Conservation (phyloP, 257 asterid species). For the Buddleja alternifolia region DNA sequence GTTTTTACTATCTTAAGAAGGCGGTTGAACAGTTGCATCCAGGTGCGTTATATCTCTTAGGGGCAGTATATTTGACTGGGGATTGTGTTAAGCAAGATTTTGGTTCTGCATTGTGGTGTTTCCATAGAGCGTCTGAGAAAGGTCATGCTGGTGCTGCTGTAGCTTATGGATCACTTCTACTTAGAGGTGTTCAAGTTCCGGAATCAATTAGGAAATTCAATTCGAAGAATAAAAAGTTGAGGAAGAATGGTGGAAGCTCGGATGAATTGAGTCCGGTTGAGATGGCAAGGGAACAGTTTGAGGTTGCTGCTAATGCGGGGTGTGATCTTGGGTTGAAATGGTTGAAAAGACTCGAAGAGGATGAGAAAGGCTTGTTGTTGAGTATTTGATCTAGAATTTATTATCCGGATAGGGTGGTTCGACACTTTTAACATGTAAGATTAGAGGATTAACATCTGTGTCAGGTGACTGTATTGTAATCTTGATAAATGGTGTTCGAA, state of each 20-base stretch:
- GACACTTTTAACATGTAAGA: too few species aligned
- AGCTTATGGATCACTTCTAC: slow-evolving; percentile 92
- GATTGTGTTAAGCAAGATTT: slow-evolving; percentile 88
- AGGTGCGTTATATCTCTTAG: slow-evolving; percentile 91
- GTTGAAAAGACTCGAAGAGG: slow-evolving; percentile 72
- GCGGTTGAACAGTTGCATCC: slow-evolving; percentile 99
- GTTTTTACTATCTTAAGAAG: slow-evolving; percentile 77
- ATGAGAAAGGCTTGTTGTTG: slow-evolving; percentile 52
- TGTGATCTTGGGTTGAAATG: slow-evolving; percentile 90
- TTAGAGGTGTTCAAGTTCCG: slow-evolving; percentile 76
- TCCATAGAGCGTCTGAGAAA: slow-evolving; percentile 94
- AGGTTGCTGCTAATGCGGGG: slow-evolving; percentile 81
- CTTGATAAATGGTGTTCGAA: too few species aligned
- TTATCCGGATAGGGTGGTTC: too few species aligned
- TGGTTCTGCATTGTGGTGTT: slow-evolving; percentile 92
- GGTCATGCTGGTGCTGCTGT: slow-evolving; percentile 93
- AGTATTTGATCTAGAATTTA: too few species aligned
- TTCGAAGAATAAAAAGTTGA: slow-evolving; percentile 45
- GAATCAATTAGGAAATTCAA: slow-evolving; percentile 64
- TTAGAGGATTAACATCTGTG: too few species aligned
- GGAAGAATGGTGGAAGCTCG: slow-evolving; percentile 29
- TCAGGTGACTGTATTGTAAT: too few species aligned
- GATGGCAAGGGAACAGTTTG: slow-evolving; percentile 80
- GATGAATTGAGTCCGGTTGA: slow-evolving; percentile 61
- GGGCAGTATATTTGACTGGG: slow-evolving; percentile 89